Conservation (phyloP, 2,329 filamentous ascomycete genomes). For the Sporothrix euskadiensis region DNA sequence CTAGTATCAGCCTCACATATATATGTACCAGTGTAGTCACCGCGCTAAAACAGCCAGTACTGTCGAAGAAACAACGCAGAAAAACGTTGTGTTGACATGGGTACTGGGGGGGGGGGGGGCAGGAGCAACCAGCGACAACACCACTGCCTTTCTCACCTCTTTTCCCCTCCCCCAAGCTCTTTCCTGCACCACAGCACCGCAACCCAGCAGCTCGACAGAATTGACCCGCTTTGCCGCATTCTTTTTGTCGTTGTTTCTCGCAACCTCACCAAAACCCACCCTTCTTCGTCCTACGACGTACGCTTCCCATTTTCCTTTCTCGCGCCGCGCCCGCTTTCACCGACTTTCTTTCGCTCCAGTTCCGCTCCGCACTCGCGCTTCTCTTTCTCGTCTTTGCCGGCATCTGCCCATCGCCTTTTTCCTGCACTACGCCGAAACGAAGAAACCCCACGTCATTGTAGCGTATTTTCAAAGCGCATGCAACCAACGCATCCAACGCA, state of each 20-base stretch:
- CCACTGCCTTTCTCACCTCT: conserved; percentile 12
- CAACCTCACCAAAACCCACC: conserved; percentile 16
- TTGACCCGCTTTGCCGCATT: conserved; percentile 34
- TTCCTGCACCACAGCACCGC: conserved; percentile 24
- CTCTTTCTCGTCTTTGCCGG: not conserved
- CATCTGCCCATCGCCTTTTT: conserved; percentile 11
- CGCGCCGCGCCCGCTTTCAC: conserved; percentile 21
- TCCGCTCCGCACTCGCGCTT: not conserved
- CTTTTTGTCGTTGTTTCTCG: conserved; percentile 22
- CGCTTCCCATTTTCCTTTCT: conserved; percentile 12
- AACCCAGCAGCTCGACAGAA: conserved; percentile 22
- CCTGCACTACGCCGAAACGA: conserved; percentile 26
- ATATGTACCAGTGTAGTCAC: not conserved
- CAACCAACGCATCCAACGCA: conserved; percentile 21
- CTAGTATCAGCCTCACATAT: not conserved
- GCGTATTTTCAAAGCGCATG: conserved; percentile 27
- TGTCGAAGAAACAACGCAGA: conserved; percentile 24
- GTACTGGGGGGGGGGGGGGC: conserved; percentile 13
- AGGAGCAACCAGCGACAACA: conserved; percentile 8
- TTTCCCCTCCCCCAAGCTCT: conserved; percentile 23
- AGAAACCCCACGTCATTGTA: conserved; percentile 32
- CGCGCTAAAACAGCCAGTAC: conserved; percentile 20
- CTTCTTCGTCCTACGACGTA: not conserved
- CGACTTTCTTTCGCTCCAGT: conserved; percentile 6
- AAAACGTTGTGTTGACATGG: conserved; percentile 22